Percentiles rank a stretch among this genome's conserved stretches.
Conservation (phyloP, 495 filamentous ascomycete species). For the Penicillium longicatenatum region DNA sequence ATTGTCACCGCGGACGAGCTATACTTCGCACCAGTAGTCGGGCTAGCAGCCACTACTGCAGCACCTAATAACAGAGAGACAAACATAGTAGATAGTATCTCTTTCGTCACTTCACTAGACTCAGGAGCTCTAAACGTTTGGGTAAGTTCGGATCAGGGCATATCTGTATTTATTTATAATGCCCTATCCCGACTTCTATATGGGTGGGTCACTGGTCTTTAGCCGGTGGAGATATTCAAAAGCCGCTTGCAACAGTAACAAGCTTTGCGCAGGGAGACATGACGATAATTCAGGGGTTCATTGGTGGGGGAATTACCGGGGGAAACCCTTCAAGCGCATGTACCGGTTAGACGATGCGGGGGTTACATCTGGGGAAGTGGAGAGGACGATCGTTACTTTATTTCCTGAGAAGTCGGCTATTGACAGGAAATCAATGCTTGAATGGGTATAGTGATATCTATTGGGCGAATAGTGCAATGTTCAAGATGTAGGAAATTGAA, state of each 20-base stretch:
- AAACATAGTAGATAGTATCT: constrained; percentile 9
- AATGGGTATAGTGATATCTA: neutral
- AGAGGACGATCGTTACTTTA: constrained; percentile 20
- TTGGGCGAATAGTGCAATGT: neutral
- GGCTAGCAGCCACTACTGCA: constrained; percentile 13
- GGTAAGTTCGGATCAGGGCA: too few species aligned
- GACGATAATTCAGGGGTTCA: neutral
- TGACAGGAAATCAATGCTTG: constrained; percentile 5
- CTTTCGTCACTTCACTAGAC: neutral
- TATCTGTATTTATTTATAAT: neutral
- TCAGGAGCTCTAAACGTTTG: too few species aligned
- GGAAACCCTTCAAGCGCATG: neutral
- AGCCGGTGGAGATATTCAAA: constrained; percentile 10
- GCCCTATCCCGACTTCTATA: neutral
- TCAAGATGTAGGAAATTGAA: neutral
- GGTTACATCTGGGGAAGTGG: constrained; percentile 26
- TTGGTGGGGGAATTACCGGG: constrained; percentile 13
- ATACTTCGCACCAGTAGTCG: constrained; percentile 7
- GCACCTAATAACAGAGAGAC: constrained; percentile 13
- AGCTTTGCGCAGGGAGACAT: neutral
- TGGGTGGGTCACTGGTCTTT: constrained; percentile 7
- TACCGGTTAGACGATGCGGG: constrained; percentile 17
- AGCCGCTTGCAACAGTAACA: constrained; percentile 8
- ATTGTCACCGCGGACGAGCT: constrained; percentile 15
- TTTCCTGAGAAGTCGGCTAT: constrained; percentile 21